Base-by-base conservation (phyloP, 1,284 basidiomycete genomes). In the Leccinum pachyderme region DNA sequence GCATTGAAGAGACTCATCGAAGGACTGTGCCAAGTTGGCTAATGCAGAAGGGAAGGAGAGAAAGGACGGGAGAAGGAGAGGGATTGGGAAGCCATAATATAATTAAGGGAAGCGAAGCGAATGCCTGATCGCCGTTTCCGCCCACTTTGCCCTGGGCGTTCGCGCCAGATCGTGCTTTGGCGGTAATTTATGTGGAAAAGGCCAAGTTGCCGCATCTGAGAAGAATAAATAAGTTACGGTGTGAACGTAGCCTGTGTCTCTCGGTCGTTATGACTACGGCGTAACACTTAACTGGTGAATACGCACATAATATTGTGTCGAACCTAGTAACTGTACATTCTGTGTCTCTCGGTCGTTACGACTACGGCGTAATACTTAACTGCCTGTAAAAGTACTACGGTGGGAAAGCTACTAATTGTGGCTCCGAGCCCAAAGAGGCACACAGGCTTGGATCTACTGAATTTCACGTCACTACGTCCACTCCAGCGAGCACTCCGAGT, bases 1-100 rank as follows among this genome's bases (percentile, higher is more conserved):
- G 84, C 83, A 65, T 88, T 88, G 75, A 88, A 87, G 56, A 85
- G 74, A 64, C 78, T 79, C 80, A 81, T 81, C 8, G 24, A 11
- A 8, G n/a, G n/a, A n/a, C n/a, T n/a, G n/a, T 5, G 9, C 29
- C 9, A 31, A 31, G 41, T 12, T 2, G 24, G 32, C 27, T n/a
- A 35, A 18, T 46, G 32, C 5, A 25, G 9, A 43, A 29, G n/a
- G 31, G 24, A 37, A 49, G 31, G 15, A 35, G 27, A 44, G 44
- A 29, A 37, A 44, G 4, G 13, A 25, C 22, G 22, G 6, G 49
- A 28, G n/a, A 35, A n/a, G 33, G 28, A 33, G 46, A 22, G 25
- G 6, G 9, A 32, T 37, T 13, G 8, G 44, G 32, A 33, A 15
- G 28, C n/a, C 35, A 49, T 46, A 28, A 46, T 49, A 45, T 43